These are phyloP conservation scores for Gardenia jasminoides DNA, from an alignment of 257 asterid genomes.

Conservation along the genomic window DNA sequence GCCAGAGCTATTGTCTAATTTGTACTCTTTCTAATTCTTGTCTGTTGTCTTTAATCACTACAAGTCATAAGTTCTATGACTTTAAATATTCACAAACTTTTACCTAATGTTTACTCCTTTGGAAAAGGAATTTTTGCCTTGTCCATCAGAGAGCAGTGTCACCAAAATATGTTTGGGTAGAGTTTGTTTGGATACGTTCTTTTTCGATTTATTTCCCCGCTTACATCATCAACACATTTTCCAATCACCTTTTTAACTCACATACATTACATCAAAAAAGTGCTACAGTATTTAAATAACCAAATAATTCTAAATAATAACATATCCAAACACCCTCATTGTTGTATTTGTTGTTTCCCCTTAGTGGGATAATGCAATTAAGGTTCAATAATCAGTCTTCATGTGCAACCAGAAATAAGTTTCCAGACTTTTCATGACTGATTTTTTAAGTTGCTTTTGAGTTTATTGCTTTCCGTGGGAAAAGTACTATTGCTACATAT, in stretches of 20 bases:
- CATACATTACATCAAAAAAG: no score
- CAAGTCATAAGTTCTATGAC: conserved; percentile 7
- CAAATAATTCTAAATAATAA: no score
- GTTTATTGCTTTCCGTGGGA: neutral
- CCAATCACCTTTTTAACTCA: no score
- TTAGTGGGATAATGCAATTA: neutral
- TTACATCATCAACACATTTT: no score
- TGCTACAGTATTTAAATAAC: no score
- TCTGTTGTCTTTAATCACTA: neutral
- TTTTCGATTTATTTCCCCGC: no score
- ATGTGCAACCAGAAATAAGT: neutral
- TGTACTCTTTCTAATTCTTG: neutral
- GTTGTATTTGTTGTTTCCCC: neutral
- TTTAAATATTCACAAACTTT: neutral
- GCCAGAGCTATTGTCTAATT: no score
- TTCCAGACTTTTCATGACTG: no score
- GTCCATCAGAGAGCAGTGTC: neutral
- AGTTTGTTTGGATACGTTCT: no score
- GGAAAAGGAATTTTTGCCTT: neutral
- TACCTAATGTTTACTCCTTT: neutral
- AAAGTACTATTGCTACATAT: no score
- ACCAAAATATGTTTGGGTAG: neutral
- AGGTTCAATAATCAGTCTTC: neutral
- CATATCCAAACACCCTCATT: no score
- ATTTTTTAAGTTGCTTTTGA: no score